Evolutionary conservation across 164 flowering plant genomes (phyloP), one percentile per base, ranked within the genome.

Genomic region (Aristolochia contorta): DNA sequence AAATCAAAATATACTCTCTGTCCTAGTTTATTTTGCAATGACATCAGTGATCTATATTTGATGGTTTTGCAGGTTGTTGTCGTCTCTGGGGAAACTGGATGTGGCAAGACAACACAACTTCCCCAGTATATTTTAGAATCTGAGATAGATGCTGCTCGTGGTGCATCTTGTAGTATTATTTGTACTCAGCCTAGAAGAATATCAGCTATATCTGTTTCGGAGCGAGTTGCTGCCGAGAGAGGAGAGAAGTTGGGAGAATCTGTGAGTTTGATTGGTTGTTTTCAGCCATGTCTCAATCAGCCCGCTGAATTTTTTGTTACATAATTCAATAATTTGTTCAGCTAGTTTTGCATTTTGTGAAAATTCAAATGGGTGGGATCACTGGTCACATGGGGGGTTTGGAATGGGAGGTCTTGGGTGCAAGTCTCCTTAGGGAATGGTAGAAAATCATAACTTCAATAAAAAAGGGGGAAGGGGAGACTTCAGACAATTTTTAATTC

Each of bases 131-230:
- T 94, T 58, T 73, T 94, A 64, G 99, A 94, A 75, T 87, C 99
- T 54, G 90, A 89, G 70, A 80, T 87, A 54, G 87, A 81, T 27
- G 75, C 84, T 57, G 61, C 67, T 24, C 80, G 77, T 67, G 99
- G 99, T 54, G 91, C 87, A 70, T 54, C 47, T 23, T 94, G 97
- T 69, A 91, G 75, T 67, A 80, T 94, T 53, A 87, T 94, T 49
- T 94, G 99, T 69, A 94, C 99, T n/a, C 97, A 94, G 68, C 99
- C 99, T 37, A 78, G 99, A 72, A 69, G 96, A 67, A 89, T 94
- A 74, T 94, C 99, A 70, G 97, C 97, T 21, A 89, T 94, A 75
- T 73, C 97, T 58, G 97, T 94, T 61, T 87, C 99, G 61, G 99
- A 94, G 73, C 86, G 97, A 76, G 92, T 94, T 78, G 93, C 99